phyloP scores from a whole-genome alignment of 75 land plant genomes.

The Azolla pinnata region DNA sequence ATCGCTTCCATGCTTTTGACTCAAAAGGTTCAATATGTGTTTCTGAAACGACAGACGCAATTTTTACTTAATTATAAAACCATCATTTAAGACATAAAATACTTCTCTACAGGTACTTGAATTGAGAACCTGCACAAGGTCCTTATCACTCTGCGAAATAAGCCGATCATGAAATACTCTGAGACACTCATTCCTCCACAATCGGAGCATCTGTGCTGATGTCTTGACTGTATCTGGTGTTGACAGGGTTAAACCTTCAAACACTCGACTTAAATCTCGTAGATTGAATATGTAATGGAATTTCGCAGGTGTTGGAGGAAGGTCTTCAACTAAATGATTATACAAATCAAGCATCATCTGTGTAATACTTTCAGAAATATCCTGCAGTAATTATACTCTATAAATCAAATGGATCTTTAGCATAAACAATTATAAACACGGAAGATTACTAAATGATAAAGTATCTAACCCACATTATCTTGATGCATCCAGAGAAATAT shows the following conservation, averaged over 20 bases:
- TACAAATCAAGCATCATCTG: slow-evolving; percentile 16
- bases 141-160: slow-evolving; percentile 16
- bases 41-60: slow-evolving; percentile 3
- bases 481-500: no score
- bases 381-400: slow-evolving; percentile 15
- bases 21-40: slow-evolving; percentile 6
- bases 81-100: background rate
- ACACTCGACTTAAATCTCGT: slow-evolving; percentile 28
- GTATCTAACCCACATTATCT: no score
- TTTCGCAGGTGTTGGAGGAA: slow-evolving; percentile 32
- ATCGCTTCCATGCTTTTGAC: slow-evolving; percentile 9
- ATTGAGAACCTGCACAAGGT: slow-evolving; percentile 20
- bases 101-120: no score
- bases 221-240: slow-evolving; percentile 24
- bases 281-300: slow-evolving; percentile 32
- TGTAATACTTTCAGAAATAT: slow-evolving; percentile 10
- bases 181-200: slow-evolving; percentile 29
- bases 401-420: no score
- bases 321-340: slow-evolving; percentile 17
- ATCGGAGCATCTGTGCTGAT: slow-evolving; percentile 19
- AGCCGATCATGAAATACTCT: slow-evolving; percentile 30
- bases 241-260: slow-evolving; percentile 30
- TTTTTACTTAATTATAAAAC: background rate
- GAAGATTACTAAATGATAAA: no score
- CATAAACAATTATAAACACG: no score